A percentile compares a stretch with the other conserved stretches of the same genome.
phyloP scores from a whole-genome alignment of 1,284 basidiomycete species.

The Heimioporus retisporus region DNA sequence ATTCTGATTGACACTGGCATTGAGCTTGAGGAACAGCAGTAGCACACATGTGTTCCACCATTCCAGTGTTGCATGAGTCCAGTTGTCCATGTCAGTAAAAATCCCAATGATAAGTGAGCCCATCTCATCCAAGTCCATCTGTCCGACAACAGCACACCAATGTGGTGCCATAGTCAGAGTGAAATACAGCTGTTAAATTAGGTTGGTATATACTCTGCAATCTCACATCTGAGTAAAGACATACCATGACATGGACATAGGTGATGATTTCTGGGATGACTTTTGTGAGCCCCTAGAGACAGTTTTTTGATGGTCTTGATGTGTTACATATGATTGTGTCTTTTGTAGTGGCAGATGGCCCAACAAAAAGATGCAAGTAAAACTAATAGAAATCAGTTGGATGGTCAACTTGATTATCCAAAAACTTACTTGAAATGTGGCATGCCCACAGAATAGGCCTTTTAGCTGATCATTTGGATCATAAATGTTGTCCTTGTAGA shows the following conservation, averaged over 20 bases:
- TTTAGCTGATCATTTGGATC: background rate
- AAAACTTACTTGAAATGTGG: background rate
- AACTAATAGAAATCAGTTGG: constrained; percentile 6
- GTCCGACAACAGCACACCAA: background rate
- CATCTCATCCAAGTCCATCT: background rate
- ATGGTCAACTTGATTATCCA: background rate
- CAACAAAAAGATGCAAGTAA: constrained; percentile 10
- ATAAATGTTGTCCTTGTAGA: background rate
- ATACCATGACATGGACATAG: constrained; percentile 13
- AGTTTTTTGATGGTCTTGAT: constrained; percentile 10
- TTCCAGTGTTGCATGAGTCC: background rate
- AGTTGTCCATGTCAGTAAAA: background rate
- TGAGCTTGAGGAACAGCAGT: too few relatives aligned
- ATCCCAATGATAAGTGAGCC: too few relatives aligned
- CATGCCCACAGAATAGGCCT: constrained; percentile 2
- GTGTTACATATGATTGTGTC: background rate
- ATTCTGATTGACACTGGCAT: too few relatives aligned
- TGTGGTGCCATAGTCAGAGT: background rate
- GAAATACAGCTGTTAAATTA: constrained; percentile 1
- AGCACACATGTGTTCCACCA: constrained; percentile 6
- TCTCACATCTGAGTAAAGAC: background rate
- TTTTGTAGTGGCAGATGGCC: background rate
- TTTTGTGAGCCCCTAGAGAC: background rate
- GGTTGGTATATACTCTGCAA: background rate
- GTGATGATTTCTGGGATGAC: constrained; percentile 4